A percentile compares a stretch with the other conserved stretches of the same genome.
phyloP scores from a whole-genome alignment of 768 basidiomycete genomes.

The Naematelia aurantialba region DNA sequence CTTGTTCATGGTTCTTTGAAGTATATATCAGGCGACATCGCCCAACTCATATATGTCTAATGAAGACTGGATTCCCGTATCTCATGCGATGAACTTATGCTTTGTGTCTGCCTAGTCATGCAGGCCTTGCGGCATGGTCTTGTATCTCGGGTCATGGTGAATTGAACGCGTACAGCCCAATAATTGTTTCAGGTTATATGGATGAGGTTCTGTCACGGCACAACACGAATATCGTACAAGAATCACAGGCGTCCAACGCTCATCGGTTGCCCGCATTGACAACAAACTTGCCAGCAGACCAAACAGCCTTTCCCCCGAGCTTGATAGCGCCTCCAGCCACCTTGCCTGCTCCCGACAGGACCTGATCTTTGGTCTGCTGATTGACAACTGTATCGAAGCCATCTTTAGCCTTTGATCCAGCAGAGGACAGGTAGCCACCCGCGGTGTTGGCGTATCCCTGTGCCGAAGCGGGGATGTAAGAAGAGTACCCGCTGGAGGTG shows the following conservation, averaged over 20 bases:
- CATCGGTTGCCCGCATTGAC: background rate
- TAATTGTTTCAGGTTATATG: too few species aligned
- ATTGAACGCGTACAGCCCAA: too few species aligned
- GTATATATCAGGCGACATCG: too few species aligned
- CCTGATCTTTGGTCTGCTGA: slow-evolving; percentile 22
- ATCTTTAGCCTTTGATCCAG: slow-evolving; percentile 9
- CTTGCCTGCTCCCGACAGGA: background rate
- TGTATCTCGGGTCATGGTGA: too few species aligned
- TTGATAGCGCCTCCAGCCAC: background rate
- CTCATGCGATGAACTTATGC: too few species aligned
- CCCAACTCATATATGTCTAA: too few species aligned
- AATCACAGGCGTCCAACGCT: background rate
- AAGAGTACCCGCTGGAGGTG: slow-evolving; percentile 1
- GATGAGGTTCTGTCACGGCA: background rate
- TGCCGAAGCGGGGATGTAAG: slow-evolving; percentile 11
- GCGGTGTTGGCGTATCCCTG: slow-evolving; percentile 22
- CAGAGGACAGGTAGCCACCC: slow-evolving; percentile 13
- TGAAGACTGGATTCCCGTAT: too few species aligned
- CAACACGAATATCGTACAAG: background rate
- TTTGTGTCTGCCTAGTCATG: too few species aligned
- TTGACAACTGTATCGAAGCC: slow-evolving; percentile 17
- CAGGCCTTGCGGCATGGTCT: too few species aligned
- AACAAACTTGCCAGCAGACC: background rate
- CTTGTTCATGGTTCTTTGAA: background rate
- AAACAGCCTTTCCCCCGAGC: background rate